Base-by-base conservation (phyloP, 805 yeast genomes). In the Wickerhamiella slavikovae region DNA sequence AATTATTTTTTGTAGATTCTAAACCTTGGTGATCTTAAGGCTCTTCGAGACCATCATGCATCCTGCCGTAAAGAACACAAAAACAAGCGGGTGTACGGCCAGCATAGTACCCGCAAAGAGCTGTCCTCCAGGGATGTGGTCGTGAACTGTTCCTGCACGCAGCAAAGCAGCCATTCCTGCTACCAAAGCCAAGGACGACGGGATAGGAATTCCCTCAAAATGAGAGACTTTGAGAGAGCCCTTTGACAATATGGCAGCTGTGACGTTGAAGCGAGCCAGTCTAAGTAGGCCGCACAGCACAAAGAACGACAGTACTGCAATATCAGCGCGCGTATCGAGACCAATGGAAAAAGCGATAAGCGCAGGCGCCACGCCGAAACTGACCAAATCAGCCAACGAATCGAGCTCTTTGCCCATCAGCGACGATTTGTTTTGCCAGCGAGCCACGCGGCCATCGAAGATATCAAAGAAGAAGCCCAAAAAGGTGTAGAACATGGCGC, bases 381-480 rank as follows among this genome's bases (percentile, higher is more conserved):
- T 78, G 22, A 85, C 67, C 44, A 89, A 66, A 54, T 89, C 98
- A 15, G 98, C 98, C 43, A 89, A 64, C 1, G 95, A 83, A 49
- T 89, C 98, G 44, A 89, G 66, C 56, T 89, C 98, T 54, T 89
- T 96, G 36, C 98, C 98, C 77, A 89, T 78, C 32, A 89, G 62
- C 9, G 91, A 74, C 2, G 92, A 68, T 57, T 83, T 80, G 50
- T 82, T 76, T 55, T 94, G 68, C 57, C 89, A 65, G 47, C 98
- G 67, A 3, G 98, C 98, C 5, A 85, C 98, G 44, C 92, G 70
- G 21, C 98, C 98, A 50, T 89, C 98, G 50, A 89, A 77, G 50
- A 89, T 82, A 52, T 20, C 98, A 51, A 85, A 85, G 49, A 89
- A 80, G 45, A 85, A 66, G 4, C 98, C 98, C 40, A 85, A 58